phyloP scores from a whole-genome alignment of 2,329 filamentous ascomycete species.

The Sphaerulina populicola region DNA sequence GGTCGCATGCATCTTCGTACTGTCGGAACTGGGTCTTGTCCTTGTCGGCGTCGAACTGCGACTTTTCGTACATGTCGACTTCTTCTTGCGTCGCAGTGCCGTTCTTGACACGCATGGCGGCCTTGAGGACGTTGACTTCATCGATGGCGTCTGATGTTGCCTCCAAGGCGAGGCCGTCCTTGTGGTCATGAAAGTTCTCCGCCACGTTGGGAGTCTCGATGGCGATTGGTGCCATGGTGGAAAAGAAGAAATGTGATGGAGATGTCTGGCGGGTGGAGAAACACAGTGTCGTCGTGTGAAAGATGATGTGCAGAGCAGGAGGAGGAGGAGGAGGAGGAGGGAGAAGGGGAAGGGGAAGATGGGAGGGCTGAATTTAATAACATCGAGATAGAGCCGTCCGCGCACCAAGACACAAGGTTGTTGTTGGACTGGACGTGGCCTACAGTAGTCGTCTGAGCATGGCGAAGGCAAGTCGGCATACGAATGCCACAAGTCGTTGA shows the following conservation, averaged over 20 bases:
- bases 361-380: constrained; percentile 1
- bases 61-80: constrained; percentile 47
- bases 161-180: constrained; percentile 51
- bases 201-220: constrained; percentile 38
- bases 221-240: constrained; percentile 41
- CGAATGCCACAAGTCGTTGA: constrained; percentile 6
- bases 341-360: background rate
- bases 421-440: background rate
- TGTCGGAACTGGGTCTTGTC: constrained; percentile 75
- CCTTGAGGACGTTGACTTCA: constrained; percentile 53
- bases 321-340: background rate
- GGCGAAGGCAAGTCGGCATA: constrained; percentile 9
- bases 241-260: background rate
- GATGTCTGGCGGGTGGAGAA: background rate
- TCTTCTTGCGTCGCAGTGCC: constrained; percentile 39
- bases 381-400: constrained; percentile 3
- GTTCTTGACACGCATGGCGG: constrained; percentile 44
- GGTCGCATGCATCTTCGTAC: constrained; percentile 73
- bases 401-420: constrained; percentile 1
- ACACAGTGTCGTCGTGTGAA: background rate
- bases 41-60: constrained; percentile 64
- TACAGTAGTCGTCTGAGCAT: background rate
- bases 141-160: constrained; percentile 53
- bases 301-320: background rate
- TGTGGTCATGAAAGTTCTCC: constrained; percentile 42